Evolutionary conservation across 2,329 filamentous ascomycete genomes (phyloP), one percentile per base, ranked within the genome.

Genomic region (Curvularia eragrostidis): DNA sequence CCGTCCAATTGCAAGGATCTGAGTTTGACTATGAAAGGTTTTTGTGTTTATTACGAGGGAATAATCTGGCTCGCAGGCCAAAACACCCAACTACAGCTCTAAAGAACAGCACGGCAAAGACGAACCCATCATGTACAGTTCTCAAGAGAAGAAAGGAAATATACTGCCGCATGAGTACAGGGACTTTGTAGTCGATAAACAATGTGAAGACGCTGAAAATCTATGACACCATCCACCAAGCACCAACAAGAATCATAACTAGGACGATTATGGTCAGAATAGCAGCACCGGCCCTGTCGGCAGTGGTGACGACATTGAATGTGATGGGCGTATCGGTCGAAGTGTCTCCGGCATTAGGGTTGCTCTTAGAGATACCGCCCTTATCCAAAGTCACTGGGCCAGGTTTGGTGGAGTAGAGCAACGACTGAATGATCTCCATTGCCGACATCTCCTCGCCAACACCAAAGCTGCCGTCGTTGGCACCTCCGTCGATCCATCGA

Each of bases 271-370:
- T 74, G 1, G 90, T 93, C 49, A 87, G 62, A 58, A 92, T 84
- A 10, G 85, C 85, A 36, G 90, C 90, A 10, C 89, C 91, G 6
- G 85, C 89, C 61, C 81, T 85, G 69, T 93, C 90, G 7, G 82
- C 86, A 1, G 81, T 81, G 2, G 84, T 85, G 32, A 88, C 81
- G 1, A 53, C 52, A 30, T 73, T 61, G 55, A 70, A 72, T 1
- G 54, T 63, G 21, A 73, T 57, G 7, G 77, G 71, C 1, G 68
- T 66, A 34, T 66, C 65, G 43, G 74, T 69, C 15, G 63, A 63
- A 49, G 75, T 65, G 55, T 60, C 47, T 44, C 79, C 79, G 8
- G 78, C 79, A 32, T 62, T 71, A 3, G 79, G 77, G 54, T 86
- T 74, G 21, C 83, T 82, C 58, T 72, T 63, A 26, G 77, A 82